Conservation (phyloP, 345 rosid genomes). For the Pistacia integerrima region DNA sequence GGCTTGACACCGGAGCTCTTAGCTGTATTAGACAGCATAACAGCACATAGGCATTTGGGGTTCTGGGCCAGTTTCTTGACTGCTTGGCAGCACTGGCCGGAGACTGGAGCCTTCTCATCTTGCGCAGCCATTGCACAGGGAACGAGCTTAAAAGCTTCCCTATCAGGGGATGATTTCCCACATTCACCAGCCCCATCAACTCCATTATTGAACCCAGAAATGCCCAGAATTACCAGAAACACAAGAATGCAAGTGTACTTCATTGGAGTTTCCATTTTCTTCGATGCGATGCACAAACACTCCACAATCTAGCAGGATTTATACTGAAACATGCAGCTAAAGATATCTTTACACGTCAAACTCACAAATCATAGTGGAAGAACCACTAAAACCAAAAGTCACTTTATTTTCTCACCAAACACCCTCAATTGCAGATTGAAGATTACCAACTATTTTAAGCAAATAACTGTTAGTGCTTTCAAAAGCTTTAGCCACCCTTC, state of each 20-base stretch:
- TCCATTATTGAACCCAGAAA: conserved; percentile 26
- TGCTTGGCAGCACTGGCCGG: conserved; percentile 65
- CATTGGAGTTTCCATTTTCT: conserved; percentile 42
- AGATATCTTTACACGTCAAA: conserved; percentile 28
- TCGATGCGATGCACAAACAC: conserved; percentile 28
- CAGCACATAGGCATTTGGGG: conserved; percentile 82
- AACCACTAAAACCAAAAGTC: conserved; percentile 48
- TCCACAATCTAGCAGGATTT: conserved; percentile 32
- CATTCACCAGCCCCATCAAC: conserved; percentile 86
- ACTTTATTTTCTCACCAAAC: conserved; percentile 50
- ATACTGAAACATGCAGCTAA: conserved; percentile 36
- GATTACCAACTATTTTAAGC: conserved; percentile 32
- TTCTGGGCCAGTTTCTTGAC: conserved; percentile 72
- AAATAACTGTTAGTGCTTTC: conserved; percentile 30
- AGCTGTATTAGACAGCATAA: conserved; percentile 84
- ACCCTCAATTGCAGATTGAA: conserved; percentile 18
- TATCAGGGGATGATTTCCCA: conserved; percentile 70
- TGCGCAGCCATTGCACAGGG: conserved; percentile 81
- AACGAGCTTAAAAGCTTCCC: conserved; percentile 80
- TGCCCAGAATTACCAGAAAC: conserved; percentile 41
- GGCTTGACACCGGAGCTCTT: conserved; percentile 72
- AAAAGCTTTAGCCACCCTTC: conserved; percentile 30
- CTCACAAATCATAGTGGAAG: conserved; percentile 53
- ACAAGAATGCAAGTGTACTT: conserved; percentile 41
- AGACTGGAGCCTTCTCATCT: conserved; percentile 51